Percentiles rank a stretch among this genome's conserved stretches.
Conservation (phyloP, 208 protist genomes). For the Leishmania tarentolae region DNA sequence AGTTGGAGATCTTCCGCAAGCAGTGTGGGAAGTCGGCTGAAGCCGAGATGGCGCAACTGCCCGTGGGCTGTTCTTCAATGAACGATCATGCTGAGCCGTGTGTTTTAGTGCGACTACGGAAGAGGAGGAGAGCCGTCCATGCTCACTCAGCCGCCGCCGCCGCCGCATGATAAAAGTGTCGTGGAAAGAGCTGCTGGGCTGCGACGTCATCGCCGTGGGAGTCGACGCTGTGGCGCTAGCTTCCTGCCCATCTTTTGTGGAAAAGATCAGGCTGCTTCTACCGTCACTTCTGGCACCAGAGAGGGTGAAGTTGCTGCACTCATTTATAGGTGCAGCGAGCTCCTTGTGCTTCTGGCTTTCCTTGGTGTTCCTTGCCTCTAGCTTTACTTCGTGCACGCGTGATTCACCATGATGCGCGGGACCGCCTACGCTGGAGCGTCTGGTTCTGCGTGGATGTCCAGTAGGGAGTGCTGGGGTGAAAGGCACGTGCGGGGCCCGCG, state of each 20-base stretch:
- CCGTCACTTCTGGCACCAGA: background rate
- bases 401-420: background rate
- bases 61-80: background rate
- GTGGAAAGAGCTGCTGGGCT: background rate
- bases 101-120: background rate
- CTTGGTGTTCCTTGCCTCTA: background rate
- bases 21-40: background rate
- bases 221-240: background rate
- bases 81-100: background rate
- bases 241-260: background rate
- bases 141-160: conserved; percentile 3
- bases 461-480: background rate
- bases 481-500: background rate
- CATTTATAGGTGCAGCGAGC: background rate
- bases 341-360: background rate
- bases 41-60: background rate
- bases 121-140: background rate
- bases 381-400: background rate
- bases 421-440: background rate
- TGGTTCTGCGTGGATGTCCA: background rate
- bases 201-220: background rate
- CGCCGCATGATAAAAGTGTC: conserved; percentile 16
- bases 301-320: background rate
- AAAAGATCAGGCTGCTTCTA: background rate
- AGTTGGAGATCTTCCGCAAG: background rate